Conservation (phyloP, 2,329 filamentous ascomycete genomes). For the Ophioceras dolichostomum region DNA sequence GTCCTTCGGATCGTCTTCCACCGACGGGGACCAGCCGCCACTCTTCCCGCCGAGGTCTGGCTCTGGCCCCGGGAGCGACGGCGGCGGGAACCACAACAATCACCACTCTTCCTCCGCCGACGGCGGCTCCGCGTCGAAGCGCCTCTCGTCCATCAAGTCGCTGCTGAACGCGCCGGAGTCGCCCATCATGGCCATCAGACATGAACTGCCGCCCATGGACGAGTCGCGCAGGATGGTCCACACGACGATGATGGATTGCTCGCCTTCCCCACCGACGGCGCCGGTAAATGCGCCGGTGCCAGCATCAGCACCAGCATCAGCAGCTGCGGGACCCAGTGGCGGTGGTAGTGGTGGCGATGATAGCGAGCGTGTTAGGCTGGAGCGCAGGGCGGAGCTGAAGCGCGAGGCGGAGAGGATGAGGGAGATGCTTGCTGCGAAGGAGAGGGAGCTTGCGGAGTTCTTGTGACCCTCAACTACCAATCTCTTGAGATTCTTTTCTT, state of each 20-base stretch:
- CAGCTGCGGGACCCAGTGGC: conserved; percentile 12
- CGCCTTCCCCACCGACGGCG: conserved; percentile 29
- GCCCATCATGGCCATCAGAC: conserved; percentile 25
- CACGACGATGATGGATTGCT: too few relatives aligned
- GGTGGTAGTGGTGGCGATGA: conserved; percentile 19
- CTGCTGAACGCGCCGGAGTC: conserved; percentile 49
- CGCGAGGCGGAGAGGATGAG: conserved; percentile 68
- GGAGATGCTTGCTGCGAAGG: conserved; percentile 58
- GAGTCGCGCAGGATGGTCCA: conserved; percentile 27
- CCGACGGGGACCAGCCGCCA: conserved; percentile 32
- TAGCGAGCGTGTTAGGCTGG: conserved; percentile 40
- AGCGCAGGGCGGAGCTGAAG: conserved; percentile 53
- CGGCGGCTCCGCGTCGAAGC: conserved; percentile 38
- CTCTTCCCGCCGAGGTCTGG: too few relatives aligned
- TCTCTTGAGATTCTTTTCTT: too few relatives aligned
- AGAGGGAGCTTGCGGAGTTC: conserved; percentile 52
- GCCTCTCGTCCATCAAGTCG: conserved; percentile 64
- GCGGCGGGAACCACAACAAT: conserved; percentile 29
- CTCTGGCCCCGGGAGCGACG: conserved; percentile 14
- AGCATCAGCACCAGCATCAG: conserved; percentile 24
- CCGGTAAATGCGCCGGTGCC: conserved; percentile 28
- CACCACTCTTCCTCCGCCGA: too few relatives aligned
- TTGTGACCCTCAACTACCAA: too few relatives aligned
- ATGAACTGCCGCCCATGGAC: conserved; percentile 16
- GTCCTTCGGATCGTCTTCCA: conserved; percentile 52